Evolutionary conservation across 1,284 basidiomycete genomes (phyloP).

Genomic region (Baeospora myosura): DNA sequence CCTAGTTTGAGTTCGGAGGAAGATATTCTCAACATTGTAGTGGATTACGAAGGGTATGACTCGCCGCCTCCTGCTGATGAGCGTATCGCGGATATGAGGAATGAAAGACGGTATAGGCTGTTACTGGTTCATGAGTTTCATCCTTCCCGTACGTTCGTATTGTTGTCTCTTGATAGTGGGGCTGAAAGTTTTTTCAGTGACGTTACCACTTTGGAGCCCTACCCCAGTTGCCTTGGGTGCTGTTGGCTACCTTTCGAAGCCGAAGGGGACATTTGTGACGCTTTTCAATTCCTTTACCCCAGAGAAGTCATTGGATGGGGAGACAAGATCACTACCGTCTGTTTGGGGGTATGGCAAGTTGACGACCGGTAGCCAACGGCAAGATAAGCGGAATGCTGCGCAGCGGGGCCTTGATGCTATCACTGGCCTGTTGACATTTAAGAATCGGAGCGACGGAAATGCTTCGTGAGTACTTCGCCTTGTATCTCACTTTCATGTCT

Average conservation of each 20-base stretch:
- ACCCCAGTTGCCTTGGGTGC: conserved; percentile 52
- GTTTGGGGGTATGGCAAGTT: conserved; percentile 50
- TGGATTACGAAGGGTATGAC: conserved; percentile 28
- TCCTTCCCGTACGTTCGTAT: conserved; percentile 45
- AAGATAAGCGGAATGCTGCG: conserved; percentile 47
- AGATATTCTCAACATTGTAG: conserved; percentile 6
- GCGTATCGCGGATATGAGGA: conserved; percentile 33
- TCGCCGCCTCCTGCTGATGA: conserved; percentile 42
- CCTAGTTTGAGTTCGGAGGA: conserved; percentile 14
- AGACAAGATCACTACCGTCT: conserved; percentile 34
- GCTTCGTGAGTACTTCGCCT: conserved; percentile 25
- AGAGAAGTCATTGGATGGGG: conserved; percentile 24
- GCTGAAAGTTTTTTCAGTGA: conserved; percentile 37
- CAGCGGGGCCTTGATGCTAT: conserved; percentile 52
- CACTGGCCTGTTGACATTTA: conserved; percentile 42
- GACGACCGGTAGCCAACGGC: conserved; percentile 34
- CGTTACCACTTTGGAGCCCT: conserved; percentile 66
- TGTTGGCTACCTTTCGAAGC: conserved; percentile 63
- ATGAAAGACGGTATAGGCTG: conserved; percentile 58
- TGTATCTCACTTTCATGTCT: conserved; percentile 17
- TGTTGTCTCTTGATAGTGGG: not conserved
- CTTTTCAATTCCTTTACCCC: conserved; percentile 63
- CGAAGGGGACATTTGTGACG: conserved; percentile 56
- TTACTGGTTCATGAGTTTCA: conserved; percentile 61
- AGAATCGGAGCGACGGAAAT: conserved; percentile 24